Evolutionary conservation across 352 stramenopile genomes (phyloP).

Genomic region (Globisporangium nodosum): DNA sequence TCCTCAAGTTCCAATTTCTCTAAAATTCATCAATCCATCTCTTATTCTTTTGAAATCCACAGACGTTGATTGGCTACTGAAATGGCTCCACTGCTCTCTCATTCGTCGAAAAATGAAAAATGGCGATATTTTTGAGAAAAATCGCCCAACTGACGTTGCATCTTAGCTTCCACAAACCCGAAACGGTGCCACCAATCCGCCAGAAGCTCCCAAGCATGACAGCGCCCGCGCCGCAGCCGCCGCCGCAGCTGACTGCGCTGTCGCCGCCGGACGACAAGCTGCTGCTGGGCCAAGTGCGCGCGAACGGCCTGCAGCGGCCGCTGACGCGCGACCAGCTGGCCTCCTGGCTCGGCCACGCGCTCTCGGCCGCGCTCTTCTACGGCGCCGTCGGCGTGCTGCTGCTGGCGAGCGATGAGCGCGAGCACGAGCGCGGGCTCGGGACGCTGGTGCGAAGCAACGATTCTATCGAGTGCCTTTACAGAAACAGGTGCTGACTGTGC

Average conservation of each 20-base stretch:
- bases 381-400: conserved; percentile 28
- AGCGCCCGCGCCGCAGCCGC: not conserved
- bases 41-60: too few species aligned
- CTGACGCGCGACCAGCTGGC: conserved; percentile 78
- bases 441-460: conserved; percentile 7
- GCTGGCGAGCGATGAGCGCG: conserved; percentile 2
- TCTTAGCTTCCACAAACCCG: too few species aligned
- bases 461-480: not conserved
- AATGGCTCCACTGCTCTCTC: too few species aligned
- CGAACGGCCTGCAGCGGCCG: conserved; percentile 63
- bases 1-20: too few species aligned
- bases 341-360: conserved; percentile 57
- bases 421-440: conserved; percentile 2
- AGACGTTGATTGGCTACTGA: too few species aligned
- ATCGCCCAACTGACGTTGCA: too few species aligned
- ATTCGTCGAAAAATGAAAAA: too few species aligned
- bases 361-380: conserved; percentile 66
- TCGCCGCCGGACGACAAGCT: conserved; percentile 8
- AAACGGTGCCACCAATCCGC: too few species aligned
- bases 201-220: not conserved
- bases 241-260: not conserved
- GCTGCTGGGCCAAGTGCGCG: conserved; percentile 36
- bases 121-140: too few species aligned
- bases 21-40: too few species aligned
- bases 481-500: conserved; percentile 8